phyloP scores from a whole-genome alignment of 2,329 filamentous ascomycete species.

The Aspergillus amoenus region DNA sequence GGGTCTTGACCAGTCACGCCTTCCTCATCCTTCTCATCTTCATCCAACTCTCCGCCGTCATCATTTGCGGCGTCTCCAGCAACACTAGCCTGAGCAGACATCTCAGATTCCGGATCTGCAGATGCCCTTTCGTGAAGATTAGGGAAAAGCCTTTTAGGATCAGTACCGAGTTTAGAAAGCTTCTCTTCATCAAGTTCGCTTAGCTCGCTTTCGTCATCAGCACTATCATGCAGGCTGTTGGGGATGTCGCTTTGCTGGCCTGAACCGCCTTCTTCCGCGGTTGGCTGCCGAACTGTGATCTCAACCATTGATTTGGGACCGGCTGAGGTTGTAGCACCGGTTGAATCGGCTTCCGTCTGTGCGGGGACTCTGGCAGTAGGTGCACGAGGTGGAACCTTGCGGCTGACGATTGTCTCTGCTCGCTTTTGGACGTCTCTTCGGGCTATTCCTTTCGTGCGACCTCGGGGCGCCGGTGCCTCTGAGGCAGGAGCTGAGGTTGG shows the following conservation, averaged over 20 bases:
- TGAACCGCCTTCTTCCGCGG: constrained; percentile 46
- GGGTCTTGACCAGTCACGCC: constrained; percentile 16
- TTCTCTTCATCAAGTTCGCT: constrained; percentile 57
- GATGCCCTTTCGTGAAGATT: constrained; percentile 24
- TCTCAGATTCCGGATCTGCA: constrained; percentile 26
- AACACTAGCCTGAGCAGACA: constrained; percentile 21
- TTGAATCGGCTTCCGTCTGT: constrained; percentile 23
- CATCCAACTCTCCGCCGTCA: constrained; percentile 22
- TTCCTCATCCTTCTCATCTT: constrained; percentile 19
- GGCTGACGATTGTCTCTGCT: constrained; percentile 56
- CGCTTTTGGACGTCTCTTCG: constrained; percentile 59
- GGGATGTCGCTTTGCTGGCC: constrained; percentile 53
- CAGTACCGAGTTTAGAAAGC: constrained; percentile 26
- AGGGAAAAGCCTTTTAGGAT: constrained; percentile 26
- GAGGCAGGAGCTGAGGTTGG: constrained; percentile 32
- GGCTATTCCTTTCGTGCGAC: constrained; percentile 58
- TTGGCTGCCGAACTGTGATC: background rate
- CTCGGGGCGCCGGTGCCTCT: constrained; percentile 35
- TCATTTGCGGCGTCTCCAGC: constrained; percentile 24
- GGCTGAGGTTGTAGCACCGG: constrained; percentile 42
- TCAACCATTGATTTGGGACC: constrained; percentile 25
- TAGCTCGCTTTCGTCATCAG: constrained; percentile 68
- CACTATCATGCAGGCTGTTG: constrained; percentile 63
- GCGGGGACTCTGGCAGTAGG: constrained; percentile 23
- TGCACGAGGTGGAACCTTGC: constrained; percentile 32